Conservation (phyloP, 2,329 filamentous ascomycete genomes). For the Arthrobotrys entomopaga region DNA sequence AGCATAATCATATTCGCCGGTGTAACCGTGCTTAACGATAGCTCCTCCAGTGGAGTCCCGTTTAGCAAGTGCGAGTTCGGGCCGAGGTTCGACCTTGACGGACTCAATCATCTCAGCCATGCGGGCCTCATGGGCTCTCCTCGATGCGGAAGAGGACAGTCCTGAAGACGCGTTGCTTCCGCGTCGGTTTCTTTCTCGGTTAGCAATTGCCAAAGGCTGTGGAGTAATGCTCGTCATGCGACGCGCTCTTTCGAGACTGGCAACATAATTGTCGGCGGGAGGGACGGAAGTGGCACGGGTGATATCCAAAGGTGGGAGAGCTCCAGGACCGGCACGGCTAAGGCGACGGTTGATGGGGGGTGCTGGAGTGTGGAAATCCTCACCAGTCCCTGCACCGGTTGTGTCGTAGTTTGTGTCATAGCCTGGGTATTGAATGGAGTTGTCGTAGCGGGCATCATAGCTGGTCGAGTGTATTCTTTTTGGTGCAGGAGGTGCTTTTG, state of each 20-base stretch:
- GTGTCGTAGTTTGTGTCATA: constrained; percentile 54
- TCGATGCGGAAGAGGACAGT: constrained; percentile 55
- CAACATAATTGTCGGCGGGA: constrained; percentile 54
- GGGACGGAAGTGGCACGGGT: constrained; percentile 58
- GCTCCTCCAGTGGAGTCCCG: constrained; percentile 50
- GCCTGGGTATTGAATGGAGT: constrained; percentile 50
- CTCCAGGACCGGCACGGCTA: constrained; percentile 55
- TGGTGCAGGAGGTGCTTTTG: constrained; percentile 19
- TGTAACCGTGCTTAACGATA: constrained; percentile 40
- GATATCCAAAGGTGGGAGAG: constrained; percentile 55
- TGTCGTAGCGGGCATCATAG: constrained; percentile 54
- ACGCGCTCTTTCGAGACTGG: constrained; percentile 53
- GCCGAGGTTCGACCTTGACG: constrained; percentile 51
- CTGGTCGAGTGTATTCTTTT: constrained; percentile 51
- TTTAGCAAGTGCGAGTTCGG: constrained; percentile 46
- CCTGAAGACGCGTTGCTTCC: constrained; percentile 57
- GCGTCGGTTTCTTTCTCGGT: constrained; percentile 53
- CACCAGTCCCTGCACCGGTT: constrained; percentile 48
- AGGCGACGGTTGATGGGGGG: constrained; percentile 56
- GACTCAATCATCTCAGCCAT: constrained; percentile 54
- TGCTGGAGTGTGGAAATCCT: constrained; percentile 52
- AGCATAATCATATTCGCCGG: constrained; percentile 45
- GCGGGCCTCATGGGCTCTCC: constrained; percentile 56
- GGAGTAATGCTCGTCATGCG: constrained; percentile 56
- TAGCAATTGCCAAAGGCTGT: constrained; percentile 43